Percentiles rank a stretch among this genome's conserved stretches.
Conservation (phyloP, 2,329 filamentous ascomycete species). For the Xylariaceae sp. region DNA sequence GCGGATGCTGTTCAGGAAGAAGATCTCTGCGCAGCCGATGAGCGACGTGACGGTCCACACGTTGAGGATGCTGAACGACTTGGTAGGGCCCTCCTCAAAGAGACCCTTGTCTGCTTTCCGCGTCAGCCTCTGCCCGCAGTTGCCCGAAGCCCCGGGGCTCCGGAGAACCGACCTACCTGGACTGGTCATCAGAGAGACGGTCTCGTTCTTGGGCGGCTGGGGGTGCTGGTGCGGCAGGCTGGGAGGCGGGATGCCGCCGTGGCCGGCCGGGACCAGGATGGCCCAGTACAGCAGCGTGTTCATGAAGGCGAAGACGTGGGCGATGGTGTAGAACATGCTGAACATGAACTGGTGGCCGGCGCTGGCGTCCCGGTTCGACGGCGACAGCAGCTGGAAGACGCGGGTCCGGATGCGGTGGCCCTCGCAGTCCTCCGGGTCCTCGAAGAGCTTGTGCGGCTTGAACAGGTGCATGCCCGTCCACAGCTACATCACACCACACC, state of each 20-base stretch:
- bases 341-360: slow-evolving; percentile 37
- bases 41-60: slow-evolving; percentile 35
- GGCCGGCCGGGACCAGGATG: slow-evolving; percentile 29
- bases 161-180: no score
- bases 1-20: slow-evolving; percentile 46
- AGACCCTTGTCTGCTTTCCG: slow-evolving; percentile 44
- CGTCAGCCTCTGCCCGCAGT: no score
- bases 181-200: no score
- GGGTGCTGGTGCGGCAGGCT: slow-evolving; percentile 13
- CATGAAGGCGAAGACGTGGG: slow-evolving; percentile 40
- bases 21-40: slow-evolving; percentile 37
- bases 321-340: slow-evolving; percentile 41
- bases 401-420: slow-evolving; percentile 28
- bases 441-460: slow-evolving; percentile 32
- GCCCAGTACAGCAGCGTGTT: slow-evolving; percentile 44
- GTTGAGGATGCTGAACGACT: slow-evolving; percentile 38
- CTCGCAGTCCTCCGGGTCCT: slow-evolving; percentile 17
- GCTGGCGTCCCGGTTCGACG: slow-evolving; percentile 33
- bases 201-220: no score
- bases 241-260: slow-evolving; percentile 25
- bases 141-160: no score
- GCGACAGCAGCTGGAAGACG: slow-evolving; percentile 34
- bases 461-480: slow-evolving; percentile 48
- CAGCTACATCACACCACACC: slow-evolving; percentile 28
- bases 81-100: slow-evolving; percentile 41